Evolutionary conservation across 1,284 basidiomycete species (phyloP), one percentile per base, ranked within the genome.

Genomic region (Cutaneotrichosporon curvatum): DNA sequence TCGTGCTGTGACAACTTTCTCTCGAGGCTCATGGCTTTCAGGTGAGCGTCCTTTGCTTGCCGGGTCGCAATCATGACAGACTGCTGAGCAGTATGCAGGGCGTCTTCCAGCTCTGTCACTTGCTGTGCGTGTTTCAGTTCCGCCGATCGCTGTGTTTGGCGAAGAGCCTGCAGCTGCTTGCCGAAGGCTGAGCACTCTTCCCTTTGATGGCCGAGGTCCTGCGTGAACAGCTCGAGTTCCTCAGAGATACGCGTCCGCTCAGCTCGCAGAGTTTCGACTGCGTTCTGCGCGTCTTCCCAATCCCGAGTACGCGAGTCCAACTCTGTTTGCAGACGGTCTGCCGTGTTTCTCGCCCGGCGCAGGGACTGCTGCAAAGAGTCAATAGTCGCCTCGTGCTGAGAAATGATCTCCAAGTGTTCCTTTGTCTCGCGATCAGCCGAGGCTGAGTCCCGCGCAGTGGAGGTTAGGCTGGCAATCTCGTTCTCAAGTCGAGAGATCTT

Each of bases 131-230:
- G 43, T 2, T 28, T 12, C 2, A 32, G 18, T 7, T 32, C 35
- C 5, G 16, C 21, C 15, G 30, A 8, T 5, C n/a, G n/a, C 32
- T 60, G 58, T 15, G 59, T 57, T 12, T 32, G 53, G 57, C 79
- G 82, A 53, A 90, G 60, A 4, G 70, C 70, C 4, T 75, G 73
- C 28, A 89, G 75, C 52, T 83, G 81, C n/a, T 73, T n/a, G 2
- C 61, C 62, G 34, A 72, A 70, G 6, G 50, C 47, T 32, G 50
- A 73, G 9, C 78, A 79, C 49, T 83, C 81, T 30, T 75, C 72
- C 12, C 80, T 75, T 19, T 71, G 65, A 5, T 38, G 19, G 20
- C 46, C 43, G 4, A 72, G 53, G 50, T 68, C 67, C n/a, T 35
- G 41, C 37, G 63, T 61, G 36, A 71, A 67, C 1, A 43, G 56